phyloP scores from a whole-genome alignment of 1,139 yeast species.

The Taphrina confusa region DNA sequence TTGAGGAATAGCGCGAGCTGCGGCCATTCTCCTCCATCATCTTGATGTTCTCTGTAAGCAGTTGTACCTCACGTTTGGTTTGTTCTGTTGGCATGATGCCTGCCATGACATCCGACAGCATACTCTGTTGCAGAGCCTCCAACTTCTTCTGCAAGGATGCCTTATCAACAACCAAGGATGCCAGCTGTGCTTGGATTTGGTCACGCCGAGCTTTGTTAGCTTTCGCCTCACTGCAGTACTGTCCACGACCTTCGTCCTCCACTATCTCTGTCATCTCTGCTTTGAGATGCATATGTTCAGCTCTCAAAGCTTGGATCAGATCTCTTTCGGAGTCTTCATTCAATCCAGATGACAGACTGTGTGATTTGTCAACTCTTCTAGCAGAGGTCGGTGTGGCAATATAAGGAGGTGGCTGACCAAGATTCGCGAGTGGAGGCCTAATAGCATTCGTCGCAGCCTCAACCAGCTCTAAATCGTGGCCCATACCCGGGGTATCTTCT shows the following conservation, averaged over 20 bases:
- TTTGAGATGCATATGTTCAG: slow-evolving; percentile 11
- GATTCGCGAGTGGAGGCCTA: not conserved
- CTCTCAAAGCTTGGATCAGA: not conserved
- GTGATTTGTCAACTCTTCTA: not conserved
- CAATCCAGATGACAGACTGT: not conserved
- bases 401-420: not conserved
- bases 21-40: not conserved
- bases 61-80: slow-evolving; percentile 13
- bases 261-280: slow-evolving; percentile 23
- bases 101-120: slow-evolving; percentile 4
- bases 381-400: slow-evolving; percentile 4
- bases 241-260: slow-evolving; percentile 20
- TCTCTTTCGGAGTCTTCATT: not conserved
- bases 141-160: slow-evolving; percentile 6
- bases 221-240: slow-evolving; percentile 2
- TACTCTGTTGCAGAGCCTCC: not conserved
- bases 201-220: slow-evolving; percentile 1
- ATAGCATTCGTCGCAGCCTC: not conserved
- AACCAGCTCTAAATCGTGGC: not conserved
- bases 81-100: slow-evolving; percentile 16
- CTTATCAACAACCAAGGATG: not conserved
- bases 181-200: not conserved
- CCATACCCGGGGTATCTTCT: not conserved
- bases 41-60: not conserved
- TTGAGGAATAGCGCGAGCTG: not conserved